A percentile compares a stretch with the other conserved stretches of the same genome.
These are phyloP conservation scores for Paraconiothyrium sp. DNA, from an alignment of 2,329 filamentous ascomycete species.

Conservation along the genomic window DNA sequence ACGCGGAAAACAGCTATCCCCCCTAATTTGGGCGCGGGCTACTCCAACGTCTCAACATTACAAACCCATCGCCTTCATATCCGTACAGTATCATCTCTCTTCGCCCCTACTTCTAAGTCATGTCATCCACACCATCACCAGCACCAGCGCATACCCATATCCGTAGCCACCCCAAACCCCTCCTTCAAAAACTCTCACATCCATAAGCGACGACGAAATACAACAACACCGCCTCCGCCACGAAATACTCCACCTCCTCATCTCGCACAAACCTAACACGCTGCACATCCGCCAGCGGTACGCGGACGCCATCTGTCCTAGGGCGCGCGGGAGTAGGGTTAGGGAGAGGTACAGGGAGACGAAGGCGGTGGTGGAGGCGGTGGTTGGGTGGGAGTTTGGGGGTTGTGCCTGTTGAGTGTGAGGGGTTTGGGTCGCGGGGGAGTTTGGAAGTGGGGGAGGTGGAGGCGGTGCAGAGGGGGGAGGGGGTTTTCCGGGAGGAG, in stretches of 20 bases:
- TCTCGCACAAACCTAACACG: not conserved
- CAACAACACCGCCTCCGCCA: not conserved
- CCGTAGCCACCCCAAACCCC: too few species aligned
- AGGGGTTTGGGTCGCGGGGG: not conserved
- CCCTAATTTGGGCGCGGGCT: not conserved
- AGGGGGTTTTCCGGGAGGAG: not conserved
- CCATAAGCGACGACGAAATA: too few species aligned
- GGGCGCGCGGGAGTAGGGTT: not conserved
- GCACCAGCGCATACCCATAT: not conserved
- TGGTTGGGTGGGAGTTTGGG: not conserved
- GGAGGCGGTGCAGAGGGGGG: not conserved
- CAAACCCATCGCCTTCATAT: not conserved
- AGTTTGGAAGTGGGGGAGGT: not conserved
- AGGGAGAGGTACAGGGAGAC: not conserved
- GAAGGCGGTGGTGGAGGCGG: not conserved
- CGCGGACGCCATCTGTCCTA: not conserved
- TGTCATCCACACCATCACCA: not conserved
- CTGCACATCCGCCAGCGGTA: conserved; percentile 7
- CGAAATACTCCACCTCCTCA: not conserved
- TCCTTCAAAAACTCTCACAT: too few species aligned
- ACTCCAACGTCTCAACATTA: conserved; percentile 1
- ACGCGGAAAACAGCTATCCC: not conserved
- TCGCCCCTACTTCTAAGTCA: too few species aligned
- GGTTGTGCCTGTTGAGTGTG: not conserved
- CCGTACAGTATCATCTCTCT: too few species aligned